Evolutionary conservation across 768 basidiomycete genomes (phyloP).

Genomic region (Tylopilus balloui): DNA sequence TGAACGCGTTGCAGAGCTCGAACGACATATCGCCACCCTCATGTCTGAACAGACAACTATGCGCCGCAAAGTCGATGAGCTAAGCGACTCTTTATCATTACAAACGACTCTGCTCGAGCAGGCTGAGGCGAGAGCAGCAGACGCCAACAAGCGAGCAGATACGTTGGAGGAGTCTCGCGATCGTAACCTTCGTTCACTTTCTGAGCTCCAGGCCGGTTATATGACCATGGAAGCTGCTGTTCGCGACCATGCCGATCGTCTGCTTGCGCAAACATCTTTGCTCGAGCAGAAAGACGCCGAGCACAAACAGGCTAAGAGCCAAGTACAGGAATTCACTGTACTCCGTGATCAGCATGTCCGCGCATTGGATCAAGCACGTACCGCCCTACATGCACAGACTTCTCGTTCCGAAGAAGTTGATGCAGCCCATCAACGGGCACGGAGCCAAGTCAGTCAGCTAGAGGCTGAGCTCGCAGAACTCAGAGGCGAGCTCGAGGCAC

Average conservation of each 20-base stretch:
- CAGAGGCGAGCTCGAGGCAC: conserved; percentile 75
- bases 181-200: conserved; percentile 57
- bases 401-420: conserved; percentile 78
- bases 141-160: conserved; percentile 74
- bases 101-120: conserved; percentile 77
- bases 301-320: conserved; percentile 52
- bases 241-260: conserved; percentile 71
- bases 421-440: conserved; percentile 61
- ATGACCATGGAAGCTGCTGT: conserved; percentile 56
- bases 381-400: conserved; percentile 71
- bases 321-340: conserved; percentile 66
- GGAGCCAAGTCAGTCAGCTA: conserved; percentile 62
- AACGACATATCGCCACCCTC: conserved; percentile 59
- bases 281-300: conserved; percentile 81
- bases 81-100: conserved; percentile 66
- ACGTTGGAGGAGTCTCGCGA: conserved; percentile 65
- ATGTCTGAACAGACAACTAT: conserved; percentile 59
- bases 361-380: conserved; percentile 80
- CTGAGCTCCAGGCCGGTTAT: conserved; percentile 64
- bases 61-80: conserved; percentile 68
- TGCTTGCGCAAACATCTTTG: conserved; percentile 68
- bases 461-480: conserved; percentile 77
- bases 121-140: conserved; percentile 71
- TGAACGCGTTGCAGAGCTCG: conserved; percentile 71
- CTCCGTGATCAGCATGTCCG: conserved; percentile 83